These are phyloP conservation scores for Pseudocercospora cruenta DNA, from an alignment of 2,329 filamentous ascomycete genomes.

Conservation along the genomic window DNA sequence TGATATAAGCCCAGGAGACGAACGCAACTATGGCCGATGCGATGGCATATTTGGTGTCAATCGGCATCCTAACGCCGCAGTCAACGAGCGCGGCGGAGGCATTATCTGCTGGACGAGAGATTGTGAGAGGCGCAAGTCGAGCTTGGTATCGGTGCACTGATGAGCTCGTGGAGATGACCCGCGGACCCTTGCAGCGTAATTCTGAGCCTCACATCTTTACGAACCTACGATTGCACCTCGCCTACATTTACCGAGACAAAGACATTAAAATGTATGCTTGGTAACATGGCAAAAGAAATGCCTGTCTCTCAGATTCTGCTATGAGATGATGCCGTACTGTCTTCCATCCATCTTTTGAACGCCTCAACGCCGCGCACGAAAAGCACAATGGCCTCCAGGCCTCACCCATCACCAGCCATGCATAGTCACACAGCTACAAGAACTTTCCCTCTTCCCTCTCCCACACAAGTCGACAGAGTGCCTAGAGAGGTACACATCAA, in stretches of 20 bases:
- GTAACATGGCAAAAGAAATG: background rate
- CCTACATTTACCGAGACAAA: background rate
- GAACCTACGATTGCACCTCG: no score
- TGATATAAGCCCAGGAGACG: constrained; percentile 84
- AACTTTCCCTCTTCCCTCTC: background rate
- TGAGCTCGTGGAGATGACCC: background rate
- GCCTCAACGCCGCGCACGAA: constrained; percentile 6
- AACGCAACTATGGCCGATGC: constrained; percentile 71
- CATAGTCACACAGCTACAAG: background rate
- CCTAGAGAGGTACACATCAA: background rate
- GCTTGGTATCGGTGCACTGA: background rate
- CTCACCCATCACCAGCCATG: background rate
- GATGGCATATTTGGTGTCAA: constrained; percentile 73
- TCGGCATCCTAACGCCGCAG: constrained; percentile 56
- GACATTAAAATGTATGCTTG: background rate
- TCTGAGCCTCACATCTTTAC: no score
- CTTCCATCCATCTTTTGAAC: background rate
- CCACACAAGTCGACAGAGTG: background rate
- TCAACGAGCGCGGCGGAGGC: constrained; percentile 19
- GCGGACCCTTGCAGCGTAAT: background rate
- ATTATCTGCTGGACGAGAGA: constrained; percentile 17
- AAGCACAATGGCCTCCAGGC: background rate
- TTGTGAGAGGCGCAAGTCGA: background rate
- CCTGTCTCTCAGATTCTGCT: background rate
- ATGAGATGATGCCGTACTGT: background rate